These are phyloP conservation scores for Biancaea sappan DNA, from an alignment of 306 rosid species.

Conservation along the genomic window DNA sequence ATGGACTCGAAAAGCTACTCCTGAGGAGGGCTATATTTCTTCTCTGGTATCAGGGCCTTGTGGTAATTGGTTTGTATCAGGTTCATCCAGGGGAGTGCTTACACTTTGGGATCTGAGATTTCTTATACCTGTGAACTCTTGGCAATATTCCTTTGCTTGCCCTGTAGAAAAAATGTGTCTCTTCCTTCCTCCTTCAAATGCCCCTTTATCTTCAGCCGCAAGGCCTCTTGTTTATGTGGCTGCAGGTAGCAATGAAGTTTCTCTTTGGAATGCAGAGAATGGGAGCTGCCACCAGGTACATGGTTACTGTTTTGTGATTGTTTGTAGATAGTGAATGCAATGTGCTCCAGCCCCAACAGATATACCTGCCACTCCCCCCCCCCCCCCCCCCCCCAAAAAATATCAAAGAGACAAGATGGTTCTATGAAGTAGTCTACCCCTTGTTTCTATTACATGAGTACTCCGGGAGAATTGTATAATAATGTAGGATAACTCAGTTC, in stretches of 20 bases:
- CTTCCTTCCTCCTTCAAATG: constrained; percentile 79
- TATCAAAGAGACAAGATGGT: background rate
- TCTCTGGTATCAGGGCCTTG: constrained; percentile 79
- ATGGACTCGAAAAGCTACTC: constrained; percentile 78
- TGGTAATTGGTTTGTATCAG: constrained; percentile 95
- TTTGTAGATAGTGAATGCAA: constrained; percentile 2
- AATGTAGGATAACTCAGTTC: constrained; percentile 19
- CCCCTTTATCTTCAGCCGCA: constrained; percentile 65
- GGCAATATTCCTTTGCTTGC: constrained; percentile 86
- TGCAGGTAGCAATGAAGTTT: constrained; percentile 94
- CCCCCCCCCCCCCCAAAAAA: no score
- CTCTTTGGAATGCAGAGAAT: constrained; percentile 99
- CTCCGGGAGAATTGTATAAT: constrained; percentile 8
- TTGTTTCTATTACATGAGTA: constrained; percentile 18
- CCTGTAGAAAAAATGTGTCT: constrained; percentile 91
- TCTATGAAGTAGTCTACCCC: constrained; percentile 17
- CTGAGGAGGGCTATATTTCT: constrained; percentile 86
- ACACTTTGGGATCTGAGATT: constrained; percentile 98
- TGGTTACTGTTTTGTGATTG: constrained; percentile 31
- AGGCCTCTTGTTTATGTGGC: constrained; percentile 97
- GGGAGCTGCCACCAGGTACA: constrained; percentile 96
- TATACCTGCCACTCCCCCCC: no score
- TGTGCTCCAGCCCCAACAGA: background rate
- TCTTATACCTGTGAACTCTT: constrained; percentile 81
- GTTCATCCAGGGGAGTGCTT: constrained; percentile 91